Base-by-base conservation (phyloP, 768 basidiomycete genomes). In the Collybiopsis luxurians region DNA sequence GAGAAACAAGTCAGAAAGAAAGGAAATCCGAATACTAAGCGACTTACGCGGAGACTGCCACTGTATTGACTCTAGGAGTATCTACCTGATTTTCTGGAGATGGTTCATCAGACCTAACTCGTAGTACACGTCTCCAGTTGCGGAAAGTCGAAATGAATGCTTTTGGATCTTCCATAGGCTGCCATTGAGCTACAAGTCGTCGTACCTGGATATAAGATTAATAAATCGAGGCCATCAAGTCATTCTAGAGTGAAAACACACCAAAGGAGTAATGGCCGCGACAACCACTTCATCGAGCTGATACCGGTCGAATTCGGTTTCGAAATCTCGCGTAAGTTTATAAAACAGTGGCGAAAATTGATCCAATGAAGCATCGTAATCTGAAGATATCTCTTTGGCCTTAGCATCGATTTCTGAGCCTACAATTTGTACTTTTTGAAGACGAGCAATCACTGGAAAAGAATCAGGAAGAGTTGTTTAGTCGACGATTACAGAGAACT, bases 211-310 rank as follows among this genome's bases (percentile, higher is more conserved):
- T 39, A 28, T 5, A 60, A 31, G 12, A 2, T 17, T 30, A 21
- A 26, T 38, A 26, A 60, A 48, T 38, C 46, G 21, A 19, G 24
- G 9, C 21, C 2, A n/a, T n/a, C n/a, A n/a, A n/a, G n/a, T 3
- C 53, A 17, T 17, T 42, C 42, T 10, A 1, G 40, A 58, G 56
- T n/a, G 27, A 60, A 81, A 36, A 40, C 44, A 63, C 60, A 86
- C 85, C 13, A 83, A 71, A 1, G 96, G 97, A 3, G 87, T 82
- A 49, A 99, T 89, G 3, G 96, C 94, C 19, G 89, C 95, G 2
- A 99, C 91, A 4, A 96, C 85, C 23, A 98, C 84, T 66, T 98
- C 95, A 61, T 98, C 97, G 31, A 99, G 72, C 15, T 79, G 76
- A 65, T 95, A 90, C 54, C 70, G 76, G 21, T 88, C 85, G 64